A percentile compares a stretch with the other conserved stretches of the same genome.
These are phyloP conservation scores for Kalmusia sp. DNA, from an alignment of 2,329 filamentous ascomycete genomes.

Conservation along the genomic window DNA sequence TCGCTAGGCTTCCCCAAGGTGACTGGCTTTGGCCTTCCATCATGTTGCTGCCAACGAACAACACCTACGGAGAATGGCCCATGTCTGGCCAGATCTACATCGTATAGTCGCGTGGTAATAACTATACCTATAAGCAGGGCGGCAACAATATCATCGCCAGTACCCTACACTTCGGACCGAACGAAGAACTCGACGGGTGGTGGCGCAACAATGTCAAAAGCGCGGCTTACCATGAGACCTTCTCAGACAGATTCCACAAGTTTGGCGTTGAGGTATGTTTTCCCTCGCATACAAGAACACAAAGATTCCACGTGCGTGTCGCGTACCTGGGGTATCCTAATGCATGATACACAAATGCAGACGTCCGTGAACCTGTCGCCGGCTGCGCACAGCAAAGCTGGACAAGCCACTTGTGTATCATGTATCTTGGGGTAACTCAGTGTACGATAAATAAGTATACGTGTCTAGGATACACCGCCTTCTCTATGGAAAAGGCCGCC, in stretches of 20 bases:
- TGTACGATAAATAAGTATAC: too few relatives aligned
- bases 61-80: conserved; percentile 80
- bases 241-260: conserved; percentile 72
- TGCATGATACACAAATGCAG: too few relatives aligned
- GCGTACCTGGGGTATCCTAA: too few relatives aligned
- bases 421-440: too few relatives aligned
- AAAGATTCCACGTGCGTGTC: too few relatives aligned
- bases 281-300: background rate
- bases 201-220: conserved; percentile 85
- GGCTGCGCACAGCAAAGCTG: too few relatives aligned
- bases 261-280: conserved; percentile 71
- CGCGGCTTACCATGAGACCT: conserved; percentile 76
- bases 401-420: too few relatives aligned
- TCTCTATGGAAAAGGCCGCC: too few relatives aligned
- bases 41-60: conserved; percentile 81
- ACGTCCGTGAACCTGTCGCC: too few relatives aligned
- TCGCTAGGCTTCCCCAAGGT: conserved; percentile 75
- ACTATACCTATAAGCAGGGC: conserved; percentile 75
- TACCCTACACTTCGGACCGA: conserved; percentile 82
- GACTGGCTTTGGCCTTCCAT: conserved; percentile 95
- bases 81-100: conserved; percentile 85
- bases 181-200: conserved; percentile 75
- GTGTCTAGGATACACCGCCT: too few relatives aligned
- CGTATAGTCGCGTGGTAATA: conserved; percentile 81
- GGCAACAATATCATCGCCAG: conserved; percentile 84